Evolutionary conservation across 116 monocot genomes (phyloP), one percentile per base, ranked within the genome.

Genomic region (Posidonia oceanica): DNA sequence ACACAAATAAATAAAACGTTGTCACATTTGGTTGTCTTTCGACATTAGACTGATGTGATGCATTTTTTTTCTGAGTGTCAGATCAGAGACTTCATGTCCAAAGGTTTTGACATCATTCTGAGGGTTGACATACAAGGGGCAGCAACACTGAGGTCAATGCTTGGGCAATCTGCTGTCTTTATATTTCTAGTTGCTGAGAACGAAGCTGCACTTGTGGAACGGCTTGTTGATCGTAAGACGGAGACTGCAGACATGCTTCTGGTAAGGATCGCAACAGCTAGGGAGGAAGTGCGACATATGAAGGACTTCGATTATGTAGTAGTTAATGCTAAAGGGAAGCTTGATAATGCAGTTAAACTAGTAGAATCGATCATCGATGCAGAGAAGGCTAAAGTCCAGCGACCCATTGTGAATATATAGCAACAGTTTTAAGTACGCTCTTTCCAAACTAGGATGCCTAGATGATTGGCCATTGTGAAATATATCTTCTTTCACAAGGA

Each of bases 111-210:
- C 83, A 97, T 97, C 71, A 83, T 97, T 55, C 56, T 97, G 70
- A 84, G 97, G 74, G 92, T 97, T 63, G 97, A 97, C 66, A 87
- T 97, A 75, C 97, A 97, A 80, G 97, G 97, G 18, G 97, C 97
- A 61, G 87, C 89, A 20, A 97, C 97, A 37, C 68, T 97, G 52
- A 87, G 83, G 63, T 73, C 79, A 48, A 92, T 97, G 39, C 85
- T 91, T 0, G 97, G 89, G 8, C 67, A 86, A 52, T 89, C 97
- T 52, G 97, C 92, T 13, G 58, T 97, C 57, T 97, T 97, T 80
- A 85, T 97, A 16, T 97, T 97, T 73, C 69, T 97, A 69, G 91
- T 87, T 21, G 97, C 97, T 22, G 97, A 97, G 80, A 91, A 78
- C 64, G 97, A 97, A 80, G 82, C 79, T 52, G 87, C 87, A 42